A percentile compares a stretch with the other conserved stretches of the same genome.
Evolutionary conservation across 306 rosid genomes (phyloP).

Genomic region (Argentina anserina): DNA sequence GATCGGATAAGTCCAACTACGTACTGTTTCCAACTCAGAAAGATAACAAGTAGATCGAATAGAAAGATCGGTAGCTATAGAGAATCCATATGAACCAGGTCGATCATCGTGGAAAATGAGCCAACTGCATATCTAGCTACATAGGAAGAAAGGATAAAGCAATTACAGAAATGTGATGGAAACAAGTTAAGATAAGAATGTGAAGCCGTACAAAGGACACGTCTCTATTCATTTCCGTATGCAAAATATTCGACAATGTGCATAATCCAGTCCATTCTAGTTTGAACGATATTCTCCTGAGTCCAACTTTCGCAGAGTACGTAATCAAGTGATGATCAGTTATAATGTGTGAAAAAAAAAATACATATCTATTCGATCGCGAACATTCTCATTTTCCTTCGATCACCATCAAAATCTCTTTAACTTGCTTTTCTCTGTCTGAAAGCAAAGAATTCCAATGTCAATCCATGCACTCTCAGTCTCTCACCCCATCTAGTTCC

Average conservation of each 20-base stretch:
- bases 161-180: background rate
- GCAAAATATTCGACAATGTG: slow-evolving; percentile 49
- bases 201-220: slow-evolving; percentile 57
- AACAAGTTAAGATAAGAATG: background rate
- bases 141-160: background rate
- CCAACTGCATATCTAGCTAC: background rate
- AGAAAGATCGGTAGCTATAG: background rate
- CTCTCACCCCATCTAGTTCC: background rate
- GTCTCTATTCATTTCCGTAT: slow-evolving; percentile 33
- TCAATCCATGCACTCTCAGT: background rate
- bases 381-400: slow-evolving; percentile 43
- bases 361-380: slow-evolving; percentile 21
- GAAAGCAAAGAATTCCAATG: background rate
- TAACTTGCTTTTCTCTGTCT: background rate
- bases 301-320: slow-evolving; percentile 27
- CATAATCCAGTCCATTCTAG: background rate
- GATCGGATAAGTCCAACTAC: slow-evolving; percentile 31
- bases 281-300: background rate
- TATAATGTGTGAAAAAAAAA: slow-evolving; percentile 21
- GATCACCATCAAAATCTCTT: slow-evolving; percentile 20
- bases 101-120: background rate
- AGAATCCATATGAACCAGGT: background rate
- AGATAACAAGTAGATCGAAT: background rate
- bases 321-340: slow-evolving; percentile 35
- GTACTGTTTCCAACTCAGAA: slow-evolving; percentile 7